Evolutionary conservation across 139 green algal genomes (phyloP).

Genomic region (Tetradesmus obliquus): DNA sequence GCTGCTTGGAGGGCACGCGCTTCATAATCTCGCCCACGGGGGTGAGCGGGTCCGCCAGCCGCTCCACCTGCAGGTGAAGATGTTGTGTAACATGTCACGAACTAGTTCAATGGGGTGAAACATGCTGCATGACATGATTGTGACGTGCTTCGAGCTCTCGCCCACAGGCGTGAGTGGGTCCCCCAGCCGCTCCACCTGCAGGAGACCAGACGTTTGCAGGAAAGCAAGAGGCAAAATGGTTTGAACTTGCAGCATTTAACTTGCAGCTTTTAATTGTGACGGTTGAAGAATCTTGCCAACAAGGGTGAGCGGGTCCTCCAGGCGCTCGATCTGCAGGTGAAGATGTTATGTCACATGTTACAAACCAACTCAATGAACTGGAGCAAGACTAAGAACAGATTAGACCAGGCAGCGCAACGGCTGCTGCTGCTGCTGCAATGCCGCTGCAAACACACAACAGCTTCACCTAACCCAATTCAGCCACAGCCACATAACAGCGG

Average conservation of each 20-base stretch:
- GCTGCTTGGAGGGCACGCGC: constrained; percentile 83
- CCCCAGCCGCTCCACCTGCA: constrained; percentile 81
- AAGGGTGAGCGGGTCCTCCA: constrained; percentile 81
- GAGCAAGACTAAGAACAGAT: neutral
- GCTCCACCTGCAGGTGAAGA: constrained; percentile 73
- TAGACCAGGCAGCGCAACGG: neutral
- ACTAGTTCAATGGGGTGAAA: constrained; percentile 68
- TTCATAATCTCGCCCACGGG: constrained; percentile 88
- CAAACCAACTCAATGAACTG: constrained; percentile 75
- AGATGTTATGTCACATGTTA: constrained; percentile 58
- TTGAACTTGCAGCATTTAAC: no score
- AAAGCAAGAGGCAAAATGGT: no score
- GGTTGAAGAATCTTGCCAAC: constrained; percentile 83
- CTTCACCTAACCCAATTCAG: neutral
- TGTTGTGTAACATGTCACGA: constrained; percentile 67
- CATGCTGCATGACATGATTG: neutral
- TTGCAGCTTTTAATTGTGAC: no score
- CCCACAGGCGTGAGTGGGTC: constrained; percentile 80
- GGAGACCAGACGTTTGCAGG: no score
- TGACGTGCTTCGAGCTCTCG: constrained; percentile 82
- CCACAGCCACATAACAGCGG: neutral
- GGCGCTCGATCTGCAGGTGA: constrained; percentile 76
- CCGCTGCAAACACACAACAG: neutral
- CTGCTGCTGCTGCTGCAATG: neutral
- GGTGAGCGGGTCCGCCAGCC: constrained; percentile 80